These are phyloP conservation scores for Plectranthus barbatus DNA, from an alignment of 257 asterid species.

Conservation along the genomic window DNA sequence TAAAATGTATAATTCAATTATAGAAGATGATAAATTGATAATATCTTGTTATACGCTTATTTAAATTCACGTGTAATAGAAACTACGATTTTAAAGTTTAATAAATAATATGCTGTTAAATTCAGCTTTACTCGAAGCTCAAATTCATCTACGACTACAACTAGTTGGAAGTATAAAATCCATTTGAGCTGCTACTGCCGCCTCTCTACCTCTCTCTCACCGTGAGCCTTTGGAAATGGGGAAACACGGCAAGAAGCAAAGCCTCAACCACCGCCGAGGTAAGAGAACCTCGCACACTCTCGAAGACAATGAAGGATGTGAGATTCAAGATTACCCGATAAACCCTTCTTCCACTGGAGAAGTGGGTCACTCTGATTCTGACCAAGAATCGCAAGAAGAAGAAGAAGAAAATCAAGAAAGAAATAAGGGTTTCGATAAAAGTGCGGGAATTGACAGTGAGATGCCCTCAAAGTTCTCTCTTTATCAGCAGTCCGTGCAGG, in stretches of 20 bases:
- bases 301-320: constrained; percentile 33
- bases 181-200: neutral
- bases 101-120: no score
- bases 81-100: no score
- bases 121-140: no score
- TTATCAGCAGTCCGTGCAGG: constrained; percentile 97
- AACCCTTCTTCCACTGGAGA: constrained; percentile 20
- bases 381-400: constrained; percentile 39
- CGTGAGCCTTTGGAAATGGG: constrained; percentile 44
- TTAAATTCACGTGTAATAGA: no score
- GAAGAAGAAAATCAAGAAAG: constrained; percentile 20
- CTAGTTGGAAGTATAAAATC: neutral
- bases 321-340: constrained; percentile 18
- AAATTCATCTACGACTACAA: no score
- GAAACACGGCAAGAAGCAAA: constrained; percentile 76
- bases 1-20: no score
- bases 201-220: neutral
- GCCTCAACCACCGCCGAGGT: constrained; percentile 48
- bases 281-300: constrained; percentile 34
- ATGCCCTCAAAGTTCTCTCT: constrained; percentile 70
- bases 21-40: no score
- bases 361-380: constrained; percentile 28
- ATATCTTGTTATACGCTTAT: no score
- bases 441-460: constrained; percentile 15
- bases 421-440: neutral